Percentiles rank a stretch among this genome's conserved stretches.
Conservation (phyloP, 2,329 filamentous ascomycete genomes). For the Aspergillus ochraceus region DNA sequence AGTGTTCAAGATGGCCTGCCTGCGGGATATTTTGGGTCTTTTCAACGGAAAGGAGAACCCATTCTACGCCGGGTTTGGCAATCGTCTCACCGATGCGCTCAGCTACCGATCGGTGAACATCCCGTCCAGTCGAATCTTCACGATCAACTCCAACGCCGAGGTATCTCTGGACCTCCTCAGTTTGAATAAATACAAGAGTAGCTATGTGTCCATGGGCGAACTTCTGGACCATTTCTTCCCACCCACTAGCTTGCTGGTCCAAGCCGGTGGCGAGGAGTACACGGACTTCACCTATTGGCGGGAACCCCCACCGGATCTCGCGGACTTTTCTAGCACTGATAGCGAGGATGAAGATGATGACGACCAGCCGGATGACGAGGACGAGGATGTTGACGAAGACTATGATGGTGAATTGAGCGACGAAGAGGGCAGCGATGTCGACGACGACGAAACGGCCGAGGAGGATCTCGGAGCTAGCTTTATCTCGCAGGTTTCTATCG, state of each 20-base stretch:
- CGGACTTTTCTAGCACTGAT: constrained; percentile 86
- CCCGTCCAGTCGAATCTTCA: constrained; percentile 90
- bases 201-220: constrained; percentile 95
- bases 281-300: constrained; percentile 99
- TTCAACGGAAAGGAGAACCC: constrained; percentile 76
- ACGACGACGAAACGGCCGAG: constrained; percentile 53
- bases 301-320: constrained; percentile 76
- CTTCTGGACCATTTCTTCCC: constrained; percentile 98
- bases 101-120: constrained; percentile 97
- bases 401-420: constrained; percentile 48
- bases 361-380: constrained; percentile 47
- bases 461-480: constrained; percentile 46
- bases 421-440: constrained; percentile 50
- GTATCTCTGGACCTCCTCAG: constrained; percentile 87
- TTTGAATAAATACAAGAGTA: constrained; percentile 93
- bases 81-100: constrained; percentile 91
- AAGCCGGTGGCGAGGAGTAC: constrained; percentile 87
- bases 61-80: constrained; percentile 97
- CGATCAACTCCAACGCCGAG: constrained; percentile 97
- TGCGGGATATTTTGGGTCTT: constrained; percentile 87
- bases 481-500: constrained; percentile 42
- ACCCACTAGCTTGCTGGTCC: constrained; percentile 80
- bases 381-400: constrained; percentile 43
- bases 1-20: constrained; percentile 98
- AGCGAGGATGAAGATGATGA: constrained; percentile 57